A percentile compares a stretch with the other conserved stretches of the same genome.
These are phyloP conservation scores for Botrytis sinoallii DNA, from an alignment of 2,329 filamentous ascomycete genomes.

Conservation along the genomic window DNA sequence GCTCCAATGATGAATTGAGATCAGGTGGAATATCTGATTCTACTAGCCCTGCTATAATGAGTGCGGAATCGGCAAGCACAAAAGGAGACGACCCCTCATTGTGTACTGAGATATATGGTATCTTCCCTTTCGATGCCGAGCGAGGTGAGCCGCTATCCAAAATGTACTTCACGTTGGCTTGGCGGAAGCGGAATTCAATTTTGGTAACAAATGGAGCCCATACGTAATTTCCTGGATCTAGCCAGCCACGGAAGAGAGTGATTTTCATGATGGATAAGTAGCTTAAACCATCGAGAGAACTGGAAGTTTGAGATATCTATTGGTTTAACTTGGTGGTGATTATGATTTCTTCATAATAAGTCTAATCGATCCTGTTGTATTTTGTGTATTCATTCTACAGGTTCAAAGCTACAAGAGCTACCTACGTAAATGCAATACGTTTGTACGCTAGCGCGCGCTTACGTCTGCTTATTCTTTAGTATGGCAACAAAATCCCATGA, in stretches of 20 bases:
- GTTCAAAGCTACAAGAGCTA: background rate
- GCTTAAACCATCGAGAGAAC: background rate
- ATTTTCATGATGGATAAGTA: conserved; percentile 23
- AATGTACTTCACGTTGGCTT: conserved; percentile 48
- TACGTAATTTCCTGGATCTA: conserved; percentile 43
- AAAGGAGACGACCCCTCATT: background rate
- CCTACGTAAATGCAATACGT: background rate
- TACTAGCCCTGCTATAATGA: conserved; percentile 51
- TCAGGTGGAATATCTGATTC: conserved; percentile 45
- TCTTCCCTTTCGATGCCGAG: conserved; percentile 54
- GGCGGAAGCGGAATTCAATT: conserved; percentile 58
- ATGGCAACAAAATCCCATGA: background rate
- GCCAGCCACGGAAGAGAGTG: conserved; percentile 52
- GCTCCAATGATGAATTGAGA: conserved; percentile 46
- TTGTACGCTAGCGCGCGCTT: background rate
- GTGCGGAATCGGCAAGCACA: conserved; percentile 48
- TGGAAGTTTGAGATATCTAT: background rate
- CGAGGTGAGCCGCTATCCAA: conserved; percentile 45
- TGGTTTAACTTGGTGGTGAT: background rate
- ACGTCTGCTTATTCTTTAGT: background rate
- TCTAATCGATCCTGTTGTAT: background rate
- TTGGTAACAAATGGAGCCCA: conserved; percentile 60
- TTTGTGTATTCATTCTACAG: background rate
- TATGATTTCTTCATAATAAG: background rate
- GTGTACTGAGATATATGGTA: conserved; percentile 47